Percentiles rank a stretch among this genome's conserved stretches.
phyloP scores from a whole-genome alignment of 2,329 filamentous ascomycete genomes.

The Bipolaris bicolor region DNA sequence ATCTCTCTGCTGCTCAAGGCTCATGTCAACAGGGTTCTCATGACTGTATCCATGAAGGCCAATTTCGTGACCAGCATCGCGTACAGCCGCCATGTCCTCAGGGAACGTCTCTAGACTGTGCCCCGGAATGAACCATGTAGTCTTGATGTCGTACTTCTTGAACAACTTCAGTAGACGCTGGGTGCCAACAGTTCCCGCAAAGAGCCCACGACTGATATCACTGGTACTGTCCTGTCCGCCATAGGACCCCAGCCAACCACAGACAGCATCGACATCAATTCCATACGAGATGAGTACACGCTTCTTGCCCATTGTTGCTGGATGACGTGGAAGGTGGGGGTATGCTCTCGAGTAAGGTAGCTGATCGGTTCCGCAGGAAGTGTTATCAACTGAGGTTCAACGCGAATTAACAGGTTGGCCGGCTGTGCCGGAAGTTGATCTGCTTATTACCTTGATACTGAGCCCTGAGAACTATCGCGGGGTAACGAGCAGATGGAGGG shows the following conservation, averaged over 20 bases:
- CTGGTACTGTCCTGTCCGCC: conserved; percentile 73
- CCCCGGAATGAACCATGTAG: conserved; percentile 67
- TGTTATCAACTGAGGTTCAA: background rate
- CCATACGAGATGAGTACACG: conserved; percentile 66
- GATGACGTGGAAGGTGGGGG: background rate
- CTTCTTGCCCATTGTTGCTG: conserved; percentile 54
- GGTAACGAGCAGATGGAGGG: conserved; percentile 15
- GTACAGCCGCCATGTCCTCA: conserved; percentile 63
- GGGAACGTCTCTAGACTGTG: conserved; percentile 71
- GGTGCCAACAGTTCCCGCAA: conserved; percentile 72
- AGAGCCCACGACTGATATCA: conserved; percentile 74
- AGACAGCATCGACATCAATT: conserved; percentile 71
- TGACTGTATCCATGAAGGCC: conserved; percentile 73
- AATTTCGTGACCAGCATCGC: conserved; percentile 68
- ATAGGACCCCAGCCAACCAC: conserved; percentile 77
- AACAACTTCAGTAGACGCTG: conserved; percentile 73
- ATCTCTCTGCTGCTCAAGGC: conserved; percentile 72
- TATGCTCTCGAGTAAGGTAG: background rate
- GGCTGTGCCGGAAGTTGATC: background rate
- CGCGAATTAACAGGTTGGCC: background rate
- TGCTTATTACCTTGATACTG: conserved; percentile 12
- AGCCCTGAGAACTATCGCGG: conserved; percentile 15
- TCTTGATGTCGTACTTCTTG: conserved; percentile 73
- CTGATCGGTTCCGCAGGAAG: background rate
- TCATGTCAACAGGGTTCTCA: conserved; percentile 74